Evolutionary conservation across 2,329 filamentous ascomycete species (phyloP).

Genomic region (Biscogniauxia sp.): DNA sequence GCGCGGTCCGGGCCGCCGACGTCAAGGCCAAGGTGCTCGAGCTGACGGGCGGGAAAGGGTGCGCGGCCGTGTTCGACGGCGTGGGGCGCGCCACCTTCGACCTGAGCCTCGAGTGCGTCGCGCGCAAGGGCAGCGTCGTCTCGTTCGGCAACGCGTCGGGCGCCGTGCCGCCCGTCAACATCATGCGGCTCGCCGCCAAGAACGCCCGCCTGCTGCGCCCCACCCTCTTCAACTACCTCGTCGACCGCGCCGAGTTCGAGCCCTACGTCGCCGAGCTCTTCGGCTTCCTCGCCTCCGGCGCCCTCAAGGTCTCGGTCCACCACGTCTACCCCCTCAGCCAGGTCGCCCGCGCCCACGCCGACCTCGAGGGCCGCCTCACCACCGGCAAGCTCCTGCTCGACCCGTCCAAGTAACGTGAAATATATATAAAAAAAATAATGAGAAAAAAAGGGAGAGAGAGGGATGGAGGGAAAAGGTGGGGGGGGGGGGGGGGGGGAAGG

Average conservation of each 20-base stretch:
- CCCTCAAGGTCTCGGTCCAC: conserved; percentile 72
- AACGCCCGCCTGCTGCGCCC: conserved; percentile 77
- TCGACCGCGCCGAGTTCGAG: conserved; percentile 67
- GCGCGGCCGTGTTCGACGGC: conserved; percentile 78
- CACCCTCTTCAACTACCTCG: conserved; percentile 67
- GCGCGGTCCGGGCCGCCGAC: conserved; percentile 43
- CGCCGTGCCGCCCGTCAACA: conserved; percentile 66
- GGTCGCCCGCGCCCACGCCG: conserved; percentile 67
- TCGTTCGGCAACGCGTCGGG: conserved; percentile 81
- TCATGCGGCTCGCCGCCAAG: conserved; percentile 63
- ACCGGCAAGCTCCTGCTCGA: conserved; percentile 76
- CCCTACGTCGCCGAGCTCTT: conserved; percentile 71
- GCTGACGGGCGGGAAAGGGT: conserved; percentile 70
- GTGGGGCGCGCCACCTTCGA: conserved; percentile 87
- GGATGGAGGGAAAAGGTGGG: not conserved
- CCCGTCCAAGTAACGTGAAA: conserved; percentile 25
- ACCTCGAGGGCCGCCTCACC: conserved; percentile 79
- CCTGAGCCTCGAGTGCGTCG: conserved; percentile 68
- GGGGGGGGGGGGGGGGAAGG: too few species aligned
- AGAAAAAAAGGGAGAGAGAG: not conserved
- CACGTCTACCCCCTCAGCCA: conserved; percentile 75
- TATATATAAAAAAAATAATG: conserved; percentile 14
- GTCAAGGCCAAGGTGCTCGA: conserved; percentile 60
- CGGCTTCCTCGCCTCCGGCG: conserved; percentile 64
- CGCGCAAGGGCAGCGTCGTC: conserved; percentile 73